These are phyloP conservation scores for Teunomyces kruisii DNA, from an alignment of 805 yeast genomes.

Conservation along the genomic window DNA sequence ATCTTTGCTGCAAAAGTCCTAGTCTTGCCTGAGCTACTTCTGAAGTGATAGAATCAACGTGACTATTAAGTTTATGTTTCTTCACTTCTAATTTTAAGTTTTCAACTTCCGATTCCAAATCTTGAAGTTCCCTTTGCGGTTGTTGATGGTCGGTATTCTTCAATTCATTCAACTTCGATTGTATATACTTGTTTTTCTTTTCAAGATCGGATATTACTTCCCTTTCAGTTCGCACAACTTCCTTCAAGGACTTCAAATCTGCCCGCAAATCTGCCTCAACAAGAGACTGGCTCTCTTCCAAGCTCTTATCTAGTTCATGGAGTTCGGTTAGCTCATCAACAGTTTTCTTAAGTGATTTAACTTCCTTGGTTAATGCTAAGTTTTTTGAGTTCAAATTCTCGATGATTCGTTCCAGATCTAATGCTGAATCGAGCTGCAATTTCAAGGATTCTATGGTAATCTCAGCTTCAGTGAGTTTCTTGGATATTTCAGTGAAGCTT, in stretches of 20 bases:
- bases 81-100: conserved; percentile 16
- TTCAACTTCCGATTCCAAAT: conserved; percentile 11
- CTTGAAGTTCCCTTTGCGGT: background rate
- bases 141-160: conserved; percentile 7
- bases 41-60: conserved; percentile 10
- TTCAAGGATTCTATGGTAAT: conserved; percentile 25
- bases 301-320: conserved; percentile 48
- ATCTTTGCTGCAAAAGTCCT: conserved; percentile 6
- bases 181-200: conserved; percentile 18
- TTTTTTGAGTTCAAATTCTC: conserved; percentile 37
- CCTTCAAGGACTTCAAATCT: conserved; percentile 30
- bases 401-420: conserved; percentile 35
- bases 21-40: conserved; percentile 13
- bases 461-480: conserved; percentile 21
- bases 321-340: conserved; percentile 50
- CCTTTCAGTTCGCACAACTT: conserved; percentile 16
- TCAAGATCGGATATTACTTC: conserved; percentile 16
- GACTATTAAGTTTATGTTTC: conserved; percentile 9
- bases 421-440: conserved; percentile 31
- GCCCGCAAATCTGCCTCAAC: conserved; percentile 25
- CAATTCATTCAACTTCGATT: conserved; percentile 17
- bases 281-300: conserved; percentile 21
- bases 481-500: conserved; percentile 25
- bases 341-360: conserved; percentile 32
- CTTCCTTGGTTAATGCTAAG: conserved; percentile 31